Conservation (phyloP, 257 asterid species). For the Voacanga thouarsii region DNA sequence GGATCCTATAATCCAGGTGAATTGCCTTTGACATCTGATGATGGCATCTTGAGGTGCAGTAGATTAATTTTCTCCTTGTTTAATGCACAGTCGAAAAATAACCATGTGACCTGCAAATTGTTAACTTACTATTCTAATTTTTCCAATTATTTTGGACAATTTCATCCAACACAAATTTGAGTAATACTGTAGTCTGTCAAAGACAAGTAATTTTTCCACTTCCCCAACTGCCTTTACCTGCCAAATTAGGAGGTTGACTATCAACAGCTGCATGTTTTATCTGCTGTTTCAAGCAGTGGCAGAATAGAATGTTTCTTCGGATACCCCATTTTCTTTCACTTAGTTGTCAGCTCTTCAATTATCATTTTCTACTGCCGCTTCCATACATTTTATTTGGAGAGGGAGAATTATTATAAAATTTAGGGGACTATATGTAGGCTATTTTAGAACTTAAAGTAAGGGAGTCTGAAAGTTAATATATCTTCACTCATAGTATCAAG, state of each 20-base stretch:
- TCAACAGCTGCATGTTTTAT: neutral
- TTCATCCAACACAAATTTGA: neutral
- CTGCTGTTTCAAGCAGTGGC: neutral
- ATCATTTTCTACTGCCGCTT: neutral
- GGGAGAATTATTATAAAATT: neutral
- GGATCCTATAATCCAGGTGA: conserved; percentile 94
- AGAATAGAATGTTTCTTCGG: neutral
- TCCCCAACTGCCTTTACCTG: neutral
- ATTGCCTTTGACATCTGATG: conserved; percentile 10
- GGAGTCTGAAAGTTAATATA: neutral
- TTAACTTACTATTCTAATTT: neutral
- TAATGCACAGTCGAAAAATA: neutral
- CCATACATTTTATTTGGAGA: neutral
- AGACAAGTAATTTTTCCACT: neutral
- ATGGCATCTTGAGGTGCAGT: neutral
- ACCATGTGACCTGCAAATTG: neutral
- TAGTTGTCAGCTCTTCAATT: neutral
- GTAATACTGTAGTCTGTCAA: neutral
- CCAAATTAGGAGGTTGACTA: neutral
- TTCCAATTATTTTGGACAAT: neutral
- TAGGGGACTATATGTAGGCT: neutral
- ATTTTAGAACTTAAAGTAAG: no score
- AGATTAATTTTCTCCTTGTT: neutral
- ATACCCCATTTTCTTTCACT: neutral
- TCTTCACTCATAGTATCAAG: neutral